Conservation (phyloP, 2,329 filamentous ascomycete genomes). For the Thelonectria rubi region DNA sequence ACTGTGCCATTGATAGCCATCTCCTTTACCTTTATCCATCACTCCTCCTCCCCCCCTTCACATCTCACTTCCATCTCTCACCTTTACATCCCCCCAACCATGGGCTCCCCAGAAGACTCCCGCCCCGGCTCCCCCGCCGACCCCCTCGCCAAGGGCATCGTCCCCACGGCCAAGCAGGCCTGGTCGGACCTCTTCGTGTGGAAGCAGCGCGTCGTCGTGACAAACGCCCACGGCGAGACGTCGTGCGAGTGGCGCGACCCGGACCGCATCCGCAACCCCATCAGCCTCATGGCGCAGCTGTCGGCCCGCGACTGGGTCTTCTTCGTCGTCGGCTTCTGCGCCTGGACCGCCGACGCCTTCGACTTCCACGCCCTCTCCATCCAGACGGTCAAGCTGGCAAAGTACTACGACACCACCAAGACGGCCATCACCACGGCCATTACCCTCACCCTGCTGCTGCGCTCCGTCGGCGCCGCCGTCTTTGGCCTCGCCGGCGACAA, state of each 20-base stretch:
- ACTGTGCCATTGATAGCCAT: no score
- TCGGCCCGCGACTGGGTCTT: constrained; percentile 75
- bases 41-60: constrained; percentile 9
- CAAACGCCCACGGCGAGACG: constrained; percentile 71
- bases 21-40: not conserved
- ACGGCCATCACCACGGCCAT: constrained; percentile 80
- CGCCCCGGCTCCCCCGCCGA: constrained; percentile 64
- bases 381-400: constrained; percentile 75
- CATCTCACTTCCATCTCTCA: not conserved
- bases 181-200: constrained; percentile 74
- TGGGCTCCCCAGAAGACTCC: constrained; percentile 6
- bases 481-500: constrained; percentile 83
- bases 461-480: constrained; percentile 76
- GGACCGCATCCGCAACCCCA: constrained; percentile 73
- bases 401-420: constrained; percentile 59
- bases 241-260: constrained; percentile 74
- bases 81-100: not conserved
- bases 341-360: constrained; percentile 85
- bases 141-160: constrained; percentile 70
- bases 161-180: constrained; percentile 71
- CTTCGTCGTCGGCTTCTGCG: constrained; percentile 76
- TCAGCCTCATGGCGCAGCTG: constrained; percentile 73
- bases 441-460: constrained; percentile 76
- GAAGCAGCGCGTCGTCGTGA: constrained; percentile 76
- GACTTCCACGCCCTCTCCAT: constrained; percentile 85